These are phyloP conservation scores for Triticum aestivum DNA, from an alignment of 176 grass and related monocot species.

Conservation along the genomic window IWGSC_CS_RefSeq_v2.1 NC_057808.1:118978453-118978952, in stretches of 20 bases:
- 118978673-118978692: slow-evolving; percentile 1
- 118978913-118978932: slow-evolving; percentile 4
- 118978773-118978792: neutral
- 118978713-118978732: slow-evolving; percentile 26
- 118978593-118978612: slow-evolving; percentile 60
- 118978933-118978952: slow-evolving; percentile 17
- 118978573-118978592: slow-evolving; percentile 56
- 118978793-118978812: neutral
- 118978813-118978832: neutral
- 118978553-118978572: neutral
- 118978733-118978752: slow-evolving; percentile 25
- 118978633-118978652: slow-evolving; percentile 36
- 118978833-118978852: slow-evolving; percentile 1
- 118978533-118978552: neutral
- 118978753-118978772: slow-evolving; percentile 20
- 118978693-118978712: slow-evolving; percentile 29
- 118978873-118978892: neutral
- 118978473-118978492: slow-evolving; percentile 38
- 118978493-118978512: neutral
- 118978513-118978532: neutral
- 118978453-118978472: slow-evolving; percentile 69
- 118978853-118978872: neutral
- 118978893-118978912: slow-evolving; percentile 11
- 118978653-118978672: slow-evolving; percentile 33
- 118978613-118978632: slow-evolving; percentile 32